Evolutionary conservation across 164 flowering plant genomes (phyloP).

Genomic region (Annona cherimola): DNA sequence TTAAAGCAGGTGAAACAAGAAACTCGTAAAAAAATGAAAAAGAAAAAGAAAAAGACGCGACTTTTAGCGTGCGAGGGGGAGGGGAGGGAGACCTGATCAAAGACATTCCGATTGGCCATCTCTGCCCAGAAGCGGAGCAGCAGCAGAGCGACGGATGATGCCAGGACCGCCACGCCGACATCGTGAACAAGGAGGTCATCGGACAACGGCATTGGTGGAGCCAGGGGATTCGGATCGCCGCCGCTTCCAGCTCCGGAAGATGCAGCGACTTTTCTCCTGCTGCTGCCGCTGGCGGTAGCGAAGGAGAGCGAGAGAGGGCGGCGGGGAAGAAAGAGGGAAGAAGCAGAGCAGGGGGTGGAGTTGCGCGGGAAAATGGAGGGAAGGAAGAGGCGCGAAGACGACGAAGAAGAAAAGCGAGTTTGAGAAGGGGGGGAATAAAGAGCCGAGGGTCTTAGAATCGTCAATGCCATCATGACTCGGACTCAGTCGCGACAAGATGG

Average conservation of each 20-base stretch:
- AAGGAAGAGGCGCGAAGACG: not conserved
- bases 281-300: not conserved
- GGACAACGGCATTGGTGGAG: constrained; percentile 23
- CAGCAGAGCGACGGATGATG: constrained; percentile 41
- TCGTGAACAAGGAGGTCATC: constrained; percentile 36
- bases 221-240: constrained; percentile 16
- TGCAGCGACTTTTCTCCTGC: not conserved
- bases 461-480: too few species aligned
- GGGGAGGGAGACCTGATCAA: constrained; percentile 45
- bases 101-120: constrained; percentile 53
- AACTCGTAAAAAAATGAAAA: not conserved
- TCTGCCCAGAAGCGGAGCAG: constrained; percentile 55
- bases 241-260: not conserved
- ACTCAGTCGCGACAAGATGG: too few species aligned
- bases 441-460: too few species aligned
- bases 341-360: not conserved
- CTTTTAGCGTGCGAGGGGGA: not conserved
- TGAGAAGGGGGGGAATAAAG: too few species aligned
- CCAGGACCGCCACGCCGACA: constrained; percentile 29
- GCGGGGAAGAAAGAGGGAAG: not conserved
- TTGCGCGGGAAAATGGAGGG: not conserved
- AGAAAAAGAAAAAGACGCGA: not conserved
- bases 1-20: not conserved
- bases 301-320: not conserved
- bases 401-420: too few species aligned